phyloP scores from a whole-genome alignment of 371 early-diverging fungal species.

The Rhizopus delemar region DNA sequence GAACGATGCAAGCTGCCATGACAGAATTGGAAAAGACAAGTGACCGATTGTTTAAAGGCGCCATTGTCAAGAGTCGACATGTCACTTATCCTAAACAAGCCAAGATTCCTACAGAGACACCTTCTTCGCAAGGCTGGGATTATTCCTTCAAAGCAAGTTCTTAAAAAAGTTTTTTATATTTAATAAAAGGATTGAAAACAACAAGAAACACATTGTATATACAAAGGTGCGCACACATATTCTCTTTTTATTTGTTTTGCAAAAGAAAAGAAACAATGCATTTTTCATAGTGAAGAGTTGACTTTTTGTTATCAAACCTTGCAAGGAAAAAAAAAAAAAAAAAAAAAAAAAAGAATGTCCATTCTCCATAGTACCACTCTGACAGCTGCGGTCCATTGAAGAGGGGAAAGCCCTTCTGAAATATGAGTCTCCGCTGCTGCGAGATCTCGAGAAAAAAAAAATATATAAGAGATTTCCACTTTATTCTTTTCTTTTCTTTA shows the following conservation, averaged over 20 bases:
- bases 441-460: background rate
- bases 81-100: slow-evolving; percentile 74
- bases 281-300: no score
- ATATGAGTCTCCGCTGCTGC: background rate
- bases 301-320: no score
- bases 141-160: slow-evolving; percentile 48
- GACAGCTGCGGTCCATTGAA: background rate
- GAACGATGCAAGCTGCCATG: slow-evolving; percentile 71
- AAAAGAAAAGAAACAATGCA: no score
- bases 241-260: no score
- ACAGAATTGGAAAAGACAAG: slow-evolving; percentile 70
- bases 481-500: background rate
- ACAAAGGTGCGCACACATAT: no score
- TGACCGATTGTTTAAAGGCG: slow-evolving; percentile 65
- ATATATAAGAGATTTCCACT: background rate
- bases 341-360: background rate
- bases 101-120: slow-evolving; percentile 77
- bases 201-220: no score
- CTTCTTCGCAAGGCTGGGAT: slow-evolving; percentile 70
- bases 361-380: background rate
- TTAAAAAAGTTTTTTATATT: background rate
- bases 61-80: slow-evolving; percentile 65
- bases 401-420: no score
- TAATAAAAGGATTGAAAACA: no score
- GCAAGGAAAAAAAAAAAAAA: background rate